phyloP scores from a whole-genome alignment of 2,329 filamentous ascomycete species.

The Coniella vitis region DNA sequence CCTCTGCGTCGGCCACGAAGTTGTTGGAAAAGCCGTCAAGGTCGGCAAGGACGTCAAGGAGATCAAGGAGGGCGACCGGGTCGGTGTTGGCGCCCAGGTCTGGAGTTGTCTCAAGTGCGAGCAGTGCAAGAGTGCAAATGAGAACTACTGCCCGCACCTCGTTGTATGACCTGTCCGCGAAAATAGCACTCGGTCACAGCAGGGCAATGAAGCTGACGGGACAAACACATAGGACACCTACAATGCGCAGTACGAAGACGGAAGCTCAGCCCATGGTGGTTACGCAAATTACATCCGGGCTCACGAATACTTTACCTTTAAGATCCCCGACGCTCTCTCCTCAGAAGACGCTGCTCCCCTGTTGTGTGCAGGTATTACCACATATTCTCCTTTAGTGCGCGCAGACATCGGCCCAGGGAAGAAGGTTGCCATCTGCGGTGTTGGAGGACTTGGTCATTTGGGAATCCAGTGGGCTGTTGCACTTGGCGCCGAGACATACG shows the following conservation, averaged over 20 bases:
- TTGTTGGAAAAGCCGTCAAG: constrained; percentile 47
- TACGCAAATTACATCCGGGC: constrained; percentile 42
- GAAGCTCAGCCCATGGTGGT: constrained; percentile 61
- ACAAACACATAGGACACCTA: constrained; percentile 41
- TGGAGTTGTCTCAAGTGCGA: constrained; percentile 47
- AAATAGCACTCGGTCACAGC: too few relatives aligned
- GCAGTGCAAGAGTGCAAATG: constrained; percentile 40
- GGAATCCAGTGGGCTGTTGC: constrained; percentile 65
- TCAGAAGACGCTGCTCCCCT: constrained; percentile 55
- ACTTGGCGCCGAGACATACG: constrained; percentile 59
- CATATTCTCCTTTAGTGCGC: constrained; percentile 61
- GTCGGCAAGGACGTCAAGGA: constrained; percentile 36
- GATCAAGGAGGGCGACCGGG: constrained; percentile 56
- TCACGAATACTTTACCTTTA: constrained; percentile 53
- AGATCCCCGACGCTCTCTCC: constrained; percentile 47
- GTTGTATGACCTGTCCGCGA: constrained; percentile 26
- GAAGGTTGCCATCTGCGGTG: constrained; percentile 62
- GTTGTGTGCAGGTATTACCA: constrained; percentile 71
- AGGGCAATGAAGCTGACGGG: neutral
- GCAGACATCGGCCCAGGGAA: constrained; percentile 65
- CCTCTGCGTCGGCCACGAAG: constrained; percentile 52
- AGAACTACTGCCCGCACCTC: constrained; percentile 42
- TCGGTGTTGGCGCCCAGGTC: constrained; percentile 57
- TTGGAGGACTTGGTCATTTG: constrained; percentile 70
- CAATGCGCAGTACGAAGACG: constrained; percentile 43